Percentiles rank a stretch among this genome's conserved stretches.
These are phyloP conservation scores for Botrytis medusae DNA, from an alignment of 2,329 filamentous ascomycete genomes.

Conservation along the genomic window DNA sequence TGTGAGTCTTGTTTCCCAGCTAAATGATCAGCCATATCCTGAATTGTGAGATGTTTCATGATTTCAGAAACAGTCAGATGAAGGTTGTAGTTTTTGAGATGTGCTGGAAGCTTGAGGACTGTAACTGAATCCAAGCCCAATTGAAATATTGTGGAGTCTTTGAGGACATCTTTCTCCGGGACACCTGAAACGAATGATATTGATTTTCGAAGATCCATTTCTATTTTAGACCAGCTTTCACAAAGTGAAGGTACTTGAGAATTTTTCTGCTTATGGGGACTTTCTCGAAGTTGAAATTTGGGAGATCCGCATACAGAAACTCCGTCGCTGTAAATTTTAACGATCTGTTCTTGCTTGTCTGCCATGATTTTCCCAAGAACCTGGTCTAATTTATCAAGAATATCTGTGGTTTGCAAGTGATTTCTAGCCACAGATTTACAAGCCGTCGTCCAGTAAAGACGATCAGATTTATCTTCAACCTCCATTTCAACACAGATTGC, in stretches of 20 bases:
- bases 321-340: conserved; percentile 52
- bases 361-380: conserved; percentile 58
- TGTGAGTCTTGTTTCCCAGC: conserved; percentile 21
- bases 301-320: conserved; percentile 68
- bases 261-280: neutral
- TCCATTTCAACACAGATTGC: conserved; percentile 83
- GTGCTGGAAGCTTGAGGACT: conserved; percentile 76
- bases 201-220: conserved; percentile 46
- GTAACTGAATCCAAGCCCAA: conserved; percentile 90
- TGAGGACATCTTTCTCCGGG: conserved; percentile 56
- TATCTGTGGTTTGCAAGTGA: conserved; percentile 44
- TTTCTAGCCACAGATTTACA: conserved; percentile 60
- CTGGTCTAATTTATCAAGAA: conserved; percentile 61
- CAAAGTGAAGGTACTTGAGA: neutral
- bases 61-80: conserved; percentile 69
- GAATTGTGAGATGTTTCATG: conserved; percentile 63
- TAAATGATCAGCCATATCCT: conserved; percentile 56
- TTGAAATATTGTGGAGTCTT: conserved; percentile 70
- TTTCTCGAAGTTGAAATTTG: conserved; percentile 40
- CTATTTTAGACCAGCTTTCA: conserved; percentile 41
- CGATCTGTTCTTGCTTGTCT: conserved; percentile 48
- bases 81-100: conserved; percentile 65
- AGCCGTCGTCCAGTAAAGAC: conserved; percentile 69
- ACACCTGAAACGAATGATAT: conserved; percentile 61
- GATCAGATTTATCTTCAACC: conserved; percentile 45